Evolutionary conservation across 208 protist species (phyloP), one percentile per base, ranked within the genome.

Genomic region (Leishmania martiniquensis): DNA sequence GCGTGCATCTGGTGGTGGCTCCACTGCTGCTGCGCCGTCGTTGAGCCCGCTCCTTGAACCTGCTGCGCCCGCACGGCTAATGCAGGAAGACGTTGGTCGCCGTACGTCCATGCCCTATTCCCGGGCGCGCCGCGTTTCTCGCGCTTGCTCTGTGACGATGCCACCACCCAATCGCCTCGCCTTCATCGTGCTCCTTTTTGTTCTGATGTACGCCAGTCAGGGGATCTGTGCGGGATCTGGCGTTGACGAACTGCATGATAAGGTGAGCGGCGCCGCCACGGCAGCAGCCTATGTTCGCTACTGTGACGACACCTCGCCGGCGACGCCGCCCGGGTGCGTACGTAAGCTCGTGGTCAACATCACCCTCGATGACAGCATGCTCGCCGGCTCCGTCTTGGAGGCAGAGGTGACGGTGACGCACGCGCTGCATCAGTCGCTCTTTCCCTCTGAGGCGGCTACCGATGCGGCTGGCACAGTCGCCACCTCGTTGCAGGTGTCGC

Each of bases 271-370:
- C n/a, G 45, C 42, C 37, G 67, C 72, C 4, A 73, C 39, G 10
- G 75, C 71, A 32, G 59, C 22, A 22, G 76, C 76, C 55, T 77
- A 39, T 39, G 9, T 85, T 10, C 69, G 54, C 39, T 59, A 59
- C 63, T 85, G 82, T 37, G 70, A 72, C 29, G 9, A 17, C 22
- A 29, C 9, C 17, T 20, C 47, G 2, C 5, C 15, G 15, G 49
- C 59, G 32, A 45, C 44, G 45, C 47, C 37, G 73, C 82, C 47
- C 32, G 71, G 71, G 20, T 86, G 83, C 60, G 37, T 25, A 52
- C 74, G 52, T 45, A 68, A 83, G 72, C 63, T 86, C 32, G 71
- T 81, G 70, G 75, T 86, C 37, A 72, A 86, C 20, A 25, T 86
- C 52, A 77, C 71, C 32, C 57, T 86, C n/a, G 72, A 81, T 54